A percentile compares a stretch with the other conserved stretches of the same genome.
phyloP scores from a whole-genome alignment of 1,284 basidiomycete genomes.

The Gomphus sp. region DNA sequence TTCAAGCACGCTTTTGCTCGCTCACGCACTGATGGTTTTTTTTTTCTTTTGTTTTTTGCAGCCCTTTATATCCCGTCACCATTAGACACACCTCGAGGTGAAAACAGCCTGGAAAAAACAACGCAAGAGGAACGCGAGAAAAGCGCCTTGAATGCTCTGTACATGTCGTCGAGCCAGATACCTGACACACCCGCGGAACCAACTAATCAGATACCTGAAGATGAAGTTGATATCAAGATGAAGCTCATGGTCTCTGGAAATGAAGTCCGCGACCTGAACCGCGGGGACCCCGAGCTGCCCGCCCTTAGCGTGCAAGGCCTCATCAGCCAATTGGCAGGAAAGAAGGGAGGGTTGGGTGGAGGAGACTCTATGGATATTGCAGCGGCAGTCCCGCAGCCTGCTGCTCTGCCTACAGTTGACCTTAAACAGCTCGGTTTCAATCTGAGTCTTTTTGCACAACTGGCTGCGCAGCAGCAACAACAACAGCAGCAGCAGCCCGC shows the following conservation, averaged over 20 bases:
- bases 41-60: constrained; percentile 18
- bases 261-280: constrained; percentile 54
- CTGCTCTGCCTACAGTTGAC: constrained; percentile 2
- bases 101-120: constrained; percentile 53
- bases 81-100: constrained; percentile 46
- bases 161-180: constrained; percentile 57
- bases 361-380: constrained; percentile 24
- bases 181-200: constrained; percentile 71
- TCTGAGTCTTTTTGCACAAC: constrained; percentile 12
- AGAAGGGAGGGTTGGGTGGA: neutral
- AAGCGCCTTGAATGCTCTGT: constrained; percentile 64
- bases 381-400: neutral
- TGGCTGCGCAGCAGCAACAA: neutral
- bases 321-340: constrained; percentile 7
- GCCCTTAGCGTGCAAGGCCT: constrained; percentile 20
- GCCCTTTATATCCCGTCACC: constrained; percentile 54
- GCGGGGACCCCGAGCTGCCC: constrained; percentile 22
- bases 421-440: constrained; percentile 14
- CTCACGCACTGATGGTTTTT: too few species aligned
- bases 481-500: constrained; percentile 4
- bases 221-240: constrained; percentile 54
- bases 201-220: constrained; percentile 47
- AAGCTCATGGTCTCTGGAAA: constrained; percentile 58
- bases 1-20: constrained; percentile 1
- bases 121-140: constrained; percentile 68